Conservation (phyloP, 164 flowering plant genomes). For the Akebia trifoliata region DNA sequence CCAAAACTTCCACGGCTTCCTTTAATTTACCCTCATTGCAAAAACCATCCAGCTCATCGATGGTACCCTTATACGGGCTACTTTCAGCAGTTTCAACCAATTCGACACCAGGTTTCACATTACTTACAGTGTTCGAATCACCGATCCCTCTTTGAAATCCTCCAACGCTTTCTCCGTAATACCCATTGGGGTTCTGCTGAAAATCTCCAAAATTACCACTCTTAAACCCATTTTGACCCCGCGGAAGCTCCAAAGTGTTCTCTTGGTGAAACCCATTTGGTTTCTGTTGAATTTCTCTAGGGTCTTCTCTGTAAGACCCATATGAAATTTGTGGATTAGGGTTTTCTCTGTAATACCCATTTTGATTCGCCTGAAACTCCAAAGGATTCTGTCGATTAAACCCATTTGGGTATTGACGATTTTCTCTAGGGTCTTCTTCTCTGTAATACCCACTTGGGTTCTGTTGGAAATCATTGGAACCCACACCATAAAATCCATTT, state of each 20-base stretch:
- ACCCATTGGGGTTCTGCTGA: slow-evolving; percentile 20
- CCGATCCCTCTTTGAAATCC: slow-evolving; percentile 9
- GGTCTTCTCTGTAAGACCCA: not conserved
- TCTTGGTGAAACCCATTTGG: not conserved
- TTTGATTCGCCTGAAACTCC: too few species aligned
- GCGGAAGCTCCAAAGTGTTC: not conserved
- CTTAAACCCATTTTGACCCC: slow-evolving; percentile 3
- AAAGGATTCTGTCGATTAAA: too few species aligned
- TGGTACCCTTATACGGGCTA: slow-evolving; percentile 24
- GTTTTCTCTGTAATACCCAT: too few species aligned
- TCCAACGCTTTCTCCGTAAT: slow-evolving; percentile 9
- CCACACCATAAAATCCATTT: slow-evolving; percentile 2
- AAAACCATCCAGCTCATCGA: slow-evolving; percentile 53
- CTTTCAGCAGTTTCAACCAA: slow-evolving; percentile 23
- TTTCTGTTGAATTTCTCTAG: not conserved
- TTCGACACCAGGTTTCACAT: slow-evolving; percentile 11
- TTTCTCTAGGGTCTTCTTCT: too few species aligned
- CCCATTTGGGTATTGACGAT: too few species aligned
- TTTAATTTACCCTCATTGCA: slow-evolving; percentile 51
- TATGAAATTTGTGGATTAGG: not conserved
- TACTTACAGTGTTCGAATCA: slow-evolving; percentile 2
- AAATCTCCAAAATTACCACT: not conserved
- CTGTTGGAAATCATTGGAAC: not conserved
- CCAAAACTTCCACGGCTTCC: slow-evolving; percentile 59
- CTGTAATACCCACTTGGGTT: too few species aligned